Base-by-base conservation (phyloP, 2,329 filamentous ascomycete genomes). In the Talaromyces sp. region DNA sequence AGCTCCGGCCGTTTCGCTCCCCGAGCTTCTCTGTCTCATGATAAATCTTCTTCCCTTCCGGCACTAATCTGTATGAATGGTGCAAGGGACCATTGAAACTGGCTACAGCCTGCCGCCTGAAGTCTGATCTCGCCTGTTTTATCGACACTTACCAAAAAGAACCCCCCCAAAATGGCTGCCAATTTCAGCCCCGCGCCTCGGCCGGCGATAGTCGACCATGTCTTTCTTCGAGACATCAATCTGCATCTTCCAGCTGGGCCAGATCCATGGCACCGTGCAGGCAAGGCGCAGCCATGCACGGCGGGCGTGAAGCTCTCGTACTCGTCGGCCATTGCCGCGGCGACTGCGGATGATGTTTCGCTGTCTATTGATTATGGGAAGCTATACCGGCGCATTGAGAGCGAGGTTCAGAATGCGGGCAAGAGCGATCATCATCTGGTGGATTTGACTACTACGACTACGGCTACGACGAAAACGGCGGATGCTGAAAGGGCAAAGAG, bases 341-440 rank as follows among this genome's bases (percentile, higher is more conserved):
- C 77, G 1, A 69, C 70, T 29, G 70, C 72, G 32, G 79, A 81
- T 59, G 73, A 80, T 62, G 75, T 81, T 58, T 74, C 72, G 13
- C 68, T 76, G 13, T 79, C 78, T 0, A 68, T 81, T 24, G 77
- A 79, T 64, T 81, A 81, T 66, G 78, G 79, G 38, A 78, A 77
- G 62, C 69, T 81, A 19, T 80, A 76, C 66, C 76, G 77, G 38
- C 73, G 70, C 9, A 65, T 81, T 43, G 71, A 74, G 43, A 62
- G 66, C n/a, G 70, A 71, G 41, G 65, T 76, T 35, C 69, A 66
- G 55, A 64, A 71, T 56, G 67, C 3, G 10, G n/a, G 53, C 10
- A 32, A 32, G 32, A 35, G 32, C 32, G 32, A 35, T 35, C 32
- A 63, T 17, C 10, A 63, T 17, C 10, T 55, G 9, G 31, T 35